phyloP scores from a whole-genome alignment of 2,329 filamentous ascomycete genomes.

The Aspergillus udagawae region DNA sequence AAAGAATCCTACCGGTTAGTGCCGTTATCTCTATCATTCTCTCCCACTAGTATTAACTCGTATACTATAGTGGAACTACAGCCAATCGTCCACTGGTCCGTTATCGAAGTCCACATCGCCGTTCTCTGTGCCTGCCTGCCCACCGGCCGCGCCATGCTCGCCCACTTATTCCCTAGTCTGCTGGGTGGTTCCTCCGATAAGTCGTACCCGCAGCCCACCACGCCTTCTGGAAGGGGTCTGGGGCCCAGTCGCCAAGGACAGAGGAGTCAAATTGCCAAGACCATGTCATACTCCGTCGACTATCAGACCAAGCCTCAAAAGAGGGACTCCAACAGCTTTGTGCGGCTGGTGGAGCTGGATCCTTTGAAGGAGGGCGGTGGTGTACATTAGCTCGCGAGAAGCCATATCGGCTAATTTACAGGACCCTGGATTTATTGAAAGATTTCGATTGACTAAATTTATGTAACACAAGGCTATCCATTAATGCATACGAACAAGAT shows the following conservation, averaged over 20 bases:
- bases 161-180: constrained; percentile 15
- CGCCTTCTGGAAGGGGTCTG: background rate
- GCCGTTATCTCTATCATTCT: background rate
- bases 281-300: constrained; percentile 21
- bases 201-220: constrained; percentile 9
- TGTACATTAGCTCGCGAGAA: background rate
- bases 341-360: constrained; percentile 11
- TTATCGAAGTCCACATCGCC: constrained; percentile 25
- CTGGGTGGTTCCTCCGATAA: constrained; percentile 8
- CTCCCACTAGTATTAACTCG: background rate
- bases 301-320: constrained; percentile 12
- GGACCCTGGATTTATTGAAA: background rate
- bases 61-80: constrained; percentile 12
- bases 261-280: constrained; percentile 21
- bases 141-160: constrained; percentile 20
- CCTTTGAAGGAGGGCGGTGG: background rate
- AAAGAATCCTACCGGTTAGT: constrained; percentile 13
- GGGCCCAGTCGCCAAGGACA: background rate
- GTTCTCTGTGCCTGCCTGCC: constrained; percentile 25
- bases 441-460: background rate
- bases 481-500: background rate
- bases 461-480: no score
- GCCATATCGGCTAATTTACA: background rate
- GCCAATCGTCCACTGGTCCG: constrained; percentile 26
- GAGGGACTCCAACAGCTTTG: constrained; percentile 10